Evolutionary conservation across 2,329 filamentous ascomycete species (phyloP), one percentile per base, ranked within the genome.

Genomic region (Talaromyces atroroseus): DNA sequence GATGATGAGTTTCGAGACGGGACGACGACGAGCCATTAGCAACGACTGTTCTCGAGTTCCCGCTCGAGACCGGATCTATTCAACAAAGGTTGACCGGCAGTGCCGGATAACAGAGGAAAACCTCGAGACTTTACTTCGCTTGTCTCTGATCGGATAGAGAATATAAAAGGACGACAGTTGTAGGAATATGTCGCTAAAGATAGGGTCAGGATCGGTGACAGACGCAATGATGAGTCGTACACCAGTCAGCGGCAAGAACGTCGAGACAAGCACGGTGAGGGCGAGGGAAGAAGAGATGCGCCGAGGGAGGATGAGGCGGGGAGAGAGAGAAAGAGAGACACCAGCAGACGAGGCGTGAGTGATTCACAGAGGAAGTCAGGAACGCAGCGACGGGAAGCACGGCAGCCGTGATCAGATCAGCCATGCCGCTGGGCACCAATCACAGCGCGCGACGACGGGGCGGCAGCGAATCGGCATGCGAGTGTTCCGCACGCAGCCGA

Each of bases 1-100:
- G 63, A 76, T 75, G 57, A 69, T 66, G 55, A 68, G 65, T 51
- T 70, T 74, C 26, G 70, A 67, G 60, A 70, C 46, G n/a, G 52
- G 52, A 29, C 52, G 73, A 57, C 68, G 67, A 60, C 68, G 67
- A 60, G 68, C 66, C 74, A 76, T 77, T 12, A 26, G 32, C 7
- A 8, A 32, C 11, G 29, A 32, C 2, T 4, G 24, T 26, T 32
- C 29, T 32, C 29, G 20, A 46, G 44, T 18, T 23, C 8, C 32
- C 12, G 29, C 34, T 38, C 34, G 34, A 38, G 34, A 34, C 24
- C 3, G 7, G 29, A 12, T 7, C 29, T 11, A 11, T 32, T 7
- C 2, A 32, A 2, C 11, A 12, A 11, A 2, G 11, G 5, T 32
- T 32, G 29, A 8, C 29, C 29, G 29, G 29, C 29, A 32, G 7